Evolutionary conservation across 306 rosid genomes (phyloP).

Genomic region (Pueraria montana): DNA sequence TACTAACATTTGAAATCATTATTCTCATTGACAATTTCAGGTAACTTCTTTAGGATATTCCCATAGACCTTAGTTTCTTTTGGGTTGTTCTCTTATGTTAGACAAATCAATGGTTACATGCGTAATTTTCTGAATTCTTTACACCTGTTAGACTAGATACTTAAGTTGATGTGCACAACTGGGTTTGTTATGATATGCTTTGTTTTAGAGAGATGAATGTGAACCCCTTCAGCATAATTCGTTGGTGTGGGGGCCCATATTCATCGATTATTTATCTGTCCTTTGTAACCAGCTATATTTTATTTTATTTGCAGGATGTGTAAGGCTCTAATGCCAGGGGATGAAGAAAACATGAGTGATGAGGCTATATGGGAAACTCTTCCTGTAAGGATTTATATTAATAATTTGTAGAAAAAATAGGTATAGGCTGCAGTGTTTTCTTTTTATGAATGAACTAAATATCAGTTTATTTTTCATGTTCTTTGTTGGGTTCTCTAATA

Average conservation of each 20-base stretch:
- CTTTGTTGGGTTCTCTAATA: constrained; percentile 34
- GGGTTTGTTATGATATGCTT: constrained; percentile 34
- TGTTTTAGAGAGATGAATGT: constrained; percentile 24
- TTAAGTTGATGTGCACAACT: constrained; percentile 14
- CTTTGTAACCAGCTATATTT: constrained; percentile 26
- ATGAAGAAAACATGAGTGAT: constrained; percentile 88
- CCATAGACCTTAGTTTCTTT: constrained; percentile 39
- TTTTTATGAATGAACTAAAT: constrained; percentile 14
- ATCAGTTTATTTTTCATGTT: constrained; percentile 15
- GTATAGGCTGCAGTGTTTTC: constrained; percentile 19
- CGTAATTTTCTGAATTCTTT: constrained; percentile 16
- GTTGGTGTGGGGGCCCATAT: constrained; percentile 20
- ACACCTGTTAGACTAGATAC: not conserved
- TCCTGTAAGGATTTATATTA: constrained; percentile 74
- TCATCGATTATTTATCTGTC: constrained; percentile 23
- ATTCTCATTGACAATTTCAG: constrained; percentile 94
- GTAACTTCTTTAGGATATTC: constrained; percentile 58
- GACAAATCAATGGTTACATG: constrained; percentile 14
- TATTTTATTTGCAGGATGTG: constrained; percentile 81
- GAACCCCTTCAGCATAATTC: constrained; percentile 33
- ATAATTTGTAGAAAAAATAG: constrained; percentile 35
- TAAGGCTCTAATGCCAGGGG: constrained; percentile 96
- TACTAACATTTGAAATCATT: constrained; percentile 84
- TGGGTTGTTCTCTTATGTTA: constrained; percentile 15
- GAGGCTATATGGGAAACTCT: constrained; percentile 97